Evolutionary conservation across 345 rosid genomes (phyloP).

Genomic region (Microcos paniculata): DNA sequence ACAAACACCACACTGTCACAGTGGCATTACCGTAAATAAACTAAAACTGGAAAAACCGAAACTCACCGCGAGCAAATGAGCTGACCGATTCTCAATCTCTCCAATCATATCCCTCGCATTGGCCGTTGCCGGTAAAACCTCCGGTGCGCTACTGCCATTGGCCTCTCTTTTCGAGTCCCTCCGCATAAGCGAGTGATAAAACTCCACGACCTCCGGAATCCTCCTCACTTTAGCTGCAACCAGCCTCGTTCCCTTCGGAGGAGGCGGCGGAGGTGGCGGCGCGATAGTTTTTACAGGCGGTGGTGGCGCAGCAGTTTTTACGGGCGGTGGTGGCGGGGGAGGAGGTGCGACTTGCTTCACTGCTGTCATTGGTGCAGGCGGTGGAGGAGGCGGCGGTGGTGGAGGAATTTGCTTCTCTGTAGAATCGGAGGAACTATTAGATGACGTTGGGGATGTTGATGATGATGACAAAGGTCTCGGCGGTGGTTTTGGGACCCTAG

Average conservation of each 20-base stretch:
- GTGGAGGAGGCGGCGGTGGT: conserved; percentile 43
- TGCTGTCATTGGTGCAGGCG: conserved; percentile 14
- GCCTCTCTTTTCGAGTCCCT: conserved; percentile 81
- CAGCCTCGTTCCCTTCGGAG: conserved; percentile 40
- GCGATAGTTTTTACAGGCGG: conserved; percentile 18
- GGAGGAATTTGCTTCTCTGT: conserved; percentile 32
- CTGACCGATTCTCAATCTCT: conserved; percentile 96
- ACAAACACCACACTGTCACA: background rate
- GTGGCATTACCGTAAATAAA: conserved; percentile 46
- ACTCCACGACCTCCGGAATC: conserved; percentile 95
- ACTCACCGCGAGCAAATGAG: conserved; percentile 85
- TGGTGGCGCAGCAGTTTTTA: conserved; percentile 21
- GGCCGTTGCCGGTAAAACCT: conserved; percentile 41
- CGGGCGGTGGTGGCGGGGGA: conserved; percentile 16
- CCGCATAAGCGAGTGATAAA: conserved; percentile 93
- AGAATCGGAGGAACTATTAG: conserved; percentile 15
- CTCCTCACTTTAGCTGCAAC: conserved; percentile 75
- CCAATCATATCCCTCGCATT: conserved; percentile 96
- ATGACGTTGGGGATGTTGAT: conserved; percentile 24
- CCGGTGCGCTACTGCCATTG: conserved; percentile 42
- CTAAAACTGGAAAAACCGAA: conserved; percentile 16
- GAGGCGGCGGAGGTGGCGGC: conserved; percentile 84
- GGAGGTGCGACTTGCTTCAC: conserved; percentile 17
- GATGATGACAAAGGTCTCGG: conserved; percentile 54
- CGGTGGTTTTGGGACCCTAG: conserved; percentile 92